Conservation (phyloP, 1,139 yeast species). For the Kurtzmaniella quercitrusa region DNA sequence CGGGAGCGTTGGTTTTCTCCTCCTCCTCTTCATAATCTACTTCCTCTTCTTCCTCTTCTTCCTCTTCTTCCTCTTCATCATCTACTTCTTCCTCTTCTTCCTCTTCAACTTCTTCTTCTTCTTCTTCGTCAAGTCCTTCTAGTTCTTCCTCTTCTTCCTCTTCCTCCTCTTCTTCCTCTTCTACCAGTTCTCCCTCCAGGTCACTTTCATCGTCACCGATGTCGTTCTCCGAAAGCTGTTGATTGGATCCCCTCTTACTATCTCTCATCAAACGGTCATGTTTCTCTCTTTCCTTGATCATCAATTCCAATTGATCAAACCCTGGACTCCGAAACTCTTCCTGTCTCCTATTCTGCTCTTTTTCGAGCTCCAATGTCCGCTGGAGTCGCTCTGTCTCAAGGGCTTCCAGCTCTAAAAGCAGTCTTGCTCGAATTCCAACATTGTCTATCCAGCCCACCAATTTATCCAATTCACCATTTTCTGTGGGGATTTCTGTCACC, state of each 20-base stretch:
- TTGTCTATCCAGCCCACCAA: slow-evolving; percentile 51
- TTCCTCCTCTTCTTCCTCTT: slow-evolving; percentile 8
- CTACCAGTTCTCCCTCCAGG: too few relatives aligned
- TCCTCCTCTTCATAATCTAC: slow-evolving; percentile 11
- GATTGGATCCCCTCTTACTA: too few relatives aligned
- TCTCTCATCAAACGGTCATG: slow-evolving; percentile 3
- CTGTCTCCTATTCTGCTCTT: slow-evolving; percentile 23
- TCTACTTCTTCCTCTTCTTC: neutral
- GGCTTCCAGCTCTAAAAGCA: slow-evolving; percentile 33
- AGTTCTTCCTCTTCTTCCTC: slow-evolving; percentile 9
- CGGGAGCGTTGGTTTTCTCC: neutral
- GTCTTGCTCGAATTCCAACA: slow-evolving; percentile 38
- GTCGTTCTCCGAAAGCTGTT: too few relatives aligned
- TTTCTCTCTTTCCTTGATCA: slow-evolving; percentile 15
- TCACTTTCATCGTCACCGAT: too few relatives aligned
- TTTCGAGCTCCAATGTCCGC: slow-evolving; percentile 17
- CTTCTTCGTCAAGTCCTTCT: slow-evolving; percentile 9
- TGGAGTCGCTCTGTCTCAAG: slow-evolving; percentile 33
- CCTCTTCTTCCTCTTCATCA: slow-evolving; percentile 30
- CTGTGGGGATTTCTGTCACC: neutral
- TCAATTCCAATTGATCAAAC: slow-evolving; percentile 33
- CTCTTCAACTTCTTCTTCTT: neutral
- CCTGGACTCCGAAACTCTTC: slow-evolving; percentile 31
- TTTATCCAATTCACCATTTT: slow-evolving; percentile 21
- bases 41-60: slow-evolving; percentile 29